Percentiles rank a stretch among this genome's conserved stretches.
Conservation (phyloP, 2,329 filamentous ascomycete species). For the Cadophora sp. region DNA sequence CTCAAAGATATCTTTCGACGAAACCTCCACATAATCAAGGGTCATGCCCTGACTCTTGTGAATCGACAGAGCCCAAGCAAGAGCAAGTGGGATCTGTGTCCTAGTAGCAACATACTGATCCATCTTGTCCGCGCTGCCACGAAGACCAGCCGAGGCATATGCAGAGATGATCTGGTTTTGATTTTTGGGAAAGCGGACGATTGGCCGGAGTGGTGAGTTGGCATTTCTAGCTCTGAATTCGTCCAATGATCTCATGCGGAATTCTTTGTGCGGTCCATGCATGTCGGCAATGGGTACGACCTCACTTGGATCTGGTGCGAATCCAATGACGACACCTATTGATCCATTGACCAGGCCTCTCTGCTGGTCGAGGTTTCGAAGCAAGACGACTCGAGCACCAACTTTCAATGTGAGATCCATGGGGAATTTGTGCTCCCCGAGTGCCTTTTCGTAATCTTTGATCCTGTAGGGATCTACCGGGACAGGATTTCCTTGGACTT, state of each 20-base stretch:
- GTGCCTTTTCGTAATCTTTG: conserved; percentile 19
- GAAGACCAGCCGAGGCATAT: conserved; percentile 36
- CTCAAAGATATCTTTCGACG: conserved; percentile 40
- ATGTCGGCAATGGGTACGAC: background rate
- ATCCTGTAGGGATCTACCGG: background rate
- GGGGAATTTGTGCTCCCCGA: conserved; percentile 35
- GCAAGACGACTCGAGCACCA: conserved; percentile 41
- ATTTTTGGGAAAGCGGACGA: conserved; percentile 32
- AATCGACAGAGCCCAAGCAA: conserved; percentile 95
- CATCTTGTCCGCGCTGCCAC: conserved; percentile 29
- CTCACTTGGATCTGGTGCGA: conserved; percentile 28
- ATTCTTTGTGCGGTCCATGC: conserved; percentile 23
- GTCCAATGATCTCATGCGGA: background rate
- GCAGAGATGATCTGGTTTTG: conserved; percentile 23
- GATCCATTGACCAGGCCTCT: conserved; percentile 41
- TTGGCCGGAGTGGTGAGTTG: background rate
- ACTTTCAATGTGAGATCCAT: conserved; percentile 33
- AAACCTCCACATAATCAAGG: conserved; percentile 39
- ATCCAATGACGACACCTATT: conserved; percentile 31
- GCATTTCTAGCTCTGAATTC: background rate
- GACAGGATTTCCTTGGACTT: background rate
- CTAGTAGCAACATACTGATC: conserved; percentile 37
- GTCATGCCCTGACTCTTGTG: conserved; percentile 98
- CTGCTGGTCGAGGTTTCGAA: conserved; percentile 33
- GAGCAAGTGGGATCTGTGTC: conserved; percentile 73